A percentile compares a stretch with the other conserved stretches of the same genome.
Evolutionary conservation across 495 filamentous ascomycete genomes (phyloP).

Genomic region (Hyaloscypha bicolor): DNA sequence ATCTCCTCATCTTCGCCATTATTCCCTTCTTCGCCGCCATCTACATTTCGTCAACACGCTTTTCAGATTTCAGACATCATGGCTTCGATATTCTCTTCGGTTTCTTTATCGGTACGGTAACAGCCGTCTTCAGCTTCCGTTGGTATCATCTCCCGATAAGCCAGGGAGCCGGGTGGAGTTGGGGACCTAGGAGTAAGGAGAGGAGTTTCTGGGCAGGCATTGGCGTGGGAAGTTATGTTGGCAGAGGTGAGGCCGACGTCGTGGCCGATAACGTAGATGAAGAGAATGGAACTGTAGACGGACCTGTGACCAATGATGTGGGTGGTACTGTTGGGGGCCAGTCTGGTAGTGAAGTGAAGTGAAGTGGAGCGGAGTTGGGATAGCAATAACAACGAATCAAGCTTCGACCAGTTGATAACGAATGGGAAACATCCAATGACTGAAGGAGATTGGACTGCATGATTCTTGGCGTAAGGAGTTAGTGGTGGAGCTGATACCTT

Average conservation of each 20-base stretch:
- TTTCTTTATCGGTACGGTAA: conserved; percentile 60
- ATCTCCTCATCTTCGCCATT: conserved; percentile 70
- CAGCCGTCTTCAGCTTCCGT: conserved; percentile 52
- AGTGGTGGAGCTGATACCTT: too few relatives aligned
- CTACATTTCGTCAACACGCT: conserved; percentile 60
- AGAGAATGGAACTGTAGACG: conserved; percentile 5
- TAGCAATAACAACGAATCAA: neutral
- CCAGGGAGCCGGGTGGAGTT: conserved; percentile 59
- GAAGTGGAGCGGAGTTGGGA: neutral
- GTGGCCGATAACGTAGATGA: neutral
- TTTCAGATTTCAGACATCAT: conserved; percentile 84
- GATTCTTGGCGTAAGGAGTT: too few relatives aligned
- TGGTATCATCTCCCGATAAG: conserved; percentile 68
- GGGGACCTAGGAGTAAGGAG: conserved; percentile 54
- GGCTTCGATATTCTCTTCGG: conserved; percentile 88
- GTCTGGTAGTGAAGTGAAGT: neutral
- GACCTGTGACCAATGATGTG: conserved; percentile 3
- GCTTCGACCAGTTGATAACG: neutral
- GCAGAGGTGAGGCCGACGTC: conserved; percentile 17
- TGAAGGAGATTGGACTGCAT: too few relatives aligned
- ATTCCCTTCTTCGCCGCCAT: conserved; percentile 58
- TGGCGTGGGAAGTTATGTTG: conserved; percentile 53
- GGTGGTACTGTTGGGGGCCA: neutral
- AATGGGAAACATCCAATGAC: too few relatives aligned
- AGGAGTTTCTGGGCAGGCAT: conserved; percentile 63